Base-by-base conservation (phyloP, 805 yeast genomes). In the Pichia paraexigua region DNA sequence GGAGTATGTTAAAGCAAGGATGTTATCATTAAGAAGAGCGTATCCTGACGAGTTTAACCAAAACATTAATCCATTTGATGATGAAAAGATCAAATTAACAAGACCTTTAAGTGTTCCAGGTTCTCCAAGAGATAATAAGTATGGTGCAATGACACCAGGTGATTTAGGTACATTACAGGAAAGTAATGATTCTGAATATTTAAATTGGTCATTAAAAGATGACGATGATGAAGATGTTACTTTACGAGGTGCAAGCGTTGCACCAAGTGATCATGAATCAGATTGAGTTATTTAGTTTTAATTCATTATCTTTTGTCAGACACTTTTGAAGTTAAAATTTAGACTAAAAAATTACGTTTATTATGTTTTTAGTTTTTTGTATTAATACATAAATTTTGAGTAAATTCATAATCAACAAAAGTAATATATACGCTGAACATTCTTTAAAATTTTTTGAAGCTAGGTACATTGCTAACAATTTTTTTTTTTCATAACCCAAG, bases 71-170 rank as follows among this genome's bases (percentile, higher is more conserved):
- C 73, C 72, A 44, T 69, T 70, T 50, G 76, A 70, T 39, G 56
- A 58, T 35, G 70, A 75, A 47, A 76, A 74, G 59, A 66, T 83
- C 61, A 92, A 91, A 69, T 79, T 92, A 53, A 82, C 96, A 8
- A 79, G 97, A 63, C 98, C 98, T 18, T 74, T 92, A 57, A 85
- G 95, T 54, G 97, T 88, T n/a, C 98, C 98, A 1, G 98, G 97
- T 2, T 91, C 97, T 7, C 98, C 99, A 55, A 75, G 91, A 52
- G 88, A 81, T 56, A 75, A 76, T 61, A 69, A 82, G 1, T 60
- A 60, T 43, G 67, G 65, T 18, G 72, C 83, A 59, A 92, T 90
- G 96, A 92, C 99, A 2, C 99, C 99, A 0, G 99, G 99, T 41
- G 99, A 92, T 66, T 77, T 92, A 56, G 99, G 98, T n/a, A 84